Conservation (phyloP, 257 asterid genomes). For the Phtheirospermum japonicum region DNA sequence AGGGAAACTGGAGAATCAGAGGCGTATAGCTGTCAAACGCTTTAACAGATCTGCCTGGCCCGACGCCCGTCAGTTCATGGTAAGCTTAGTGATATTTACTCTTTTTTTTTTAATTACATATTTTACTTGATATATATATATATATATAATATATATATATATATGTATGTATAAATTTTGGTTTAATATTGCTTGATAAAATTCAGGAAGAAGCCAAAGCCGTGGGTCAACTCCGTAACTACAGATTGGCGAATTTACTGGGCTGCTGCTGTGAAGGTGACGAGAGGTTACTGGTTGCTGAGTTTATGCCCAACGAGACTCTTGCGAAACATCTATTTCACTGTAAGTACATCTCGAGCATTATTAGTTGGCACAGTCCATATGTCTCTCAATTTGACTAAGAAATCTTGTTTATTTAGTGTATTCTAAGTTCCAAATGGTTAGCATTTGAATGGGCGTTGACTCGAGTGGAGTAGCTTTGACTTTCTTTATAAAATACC, state of each 20-base stretch:
- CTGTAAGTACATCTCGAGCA: constrained; percentile 51
- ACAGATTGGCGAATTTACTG: constrained; percentile 73
- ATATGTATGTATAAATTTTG: neutral
- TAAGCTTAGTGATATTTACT: constrained; percentile 31
- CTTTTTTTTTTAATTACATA: neutral
- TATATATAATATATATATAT: neutral
- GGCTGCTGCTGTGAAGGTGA: constrained; percentile 98
- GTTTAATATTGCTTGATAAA: constrained; percentile 22
- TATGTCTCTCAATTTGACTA: neutral
- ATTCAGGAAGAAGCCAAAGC: constrained; percentile 87
- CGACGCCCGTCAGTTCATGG: constrained; percentile 84
- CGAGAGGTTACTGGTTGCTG: constrained; percentile 91
- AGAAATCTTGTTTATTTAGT: neutral
- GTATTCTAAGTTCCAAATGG: neutral
- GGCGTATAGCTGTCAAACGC: constrained; percentile 88
- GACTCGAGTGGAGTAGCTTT: neutral
- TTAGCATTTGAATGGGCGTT: neutral
- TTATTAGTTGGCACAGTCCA: neutral
- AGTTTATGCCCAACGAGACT: constrained; percentile 96
- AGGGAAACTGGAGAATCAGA: constrained; percentile 86
- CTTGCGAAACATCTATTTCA: constrained; percentile 95
- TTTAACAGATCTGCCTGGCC: constrained; percentile 92
- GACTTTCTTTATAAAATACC: neutral
- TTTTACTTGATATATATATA: neutral
- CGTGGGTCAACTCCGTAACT: constrained; percentile 88